phyloP scores from a whole-genome alignment of 179 eudicot species.

The Corrigiola litoralis region DNA sequence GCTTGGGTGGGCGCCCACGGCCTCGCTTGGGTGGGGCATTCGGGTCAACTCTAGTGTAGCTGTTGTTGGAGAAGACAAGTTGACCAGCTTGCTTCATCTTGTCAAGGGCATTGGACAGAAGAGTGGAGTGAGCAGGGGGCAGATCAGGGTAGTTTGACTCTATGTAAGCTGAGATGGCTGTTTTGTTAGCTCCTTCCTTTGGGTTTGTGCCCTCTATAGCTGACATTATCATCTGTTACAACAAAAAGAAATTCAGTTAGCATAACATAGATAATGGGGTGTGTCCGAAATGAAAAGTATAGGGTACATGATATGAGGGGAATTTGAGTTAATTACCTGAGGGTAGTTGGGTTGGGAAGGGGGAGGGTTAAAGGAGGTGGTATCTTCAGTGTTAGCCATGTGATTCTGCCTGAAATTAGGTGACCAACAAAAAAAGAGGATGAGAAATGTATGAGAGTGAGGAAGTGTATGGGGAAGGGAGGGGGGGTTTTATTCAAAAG shows the following conservation, averaged over 20 bases:
- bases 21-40: slow-evolving; percentile 37
- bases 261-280: neutral
- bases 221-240: slow-evolving; percentile 38
- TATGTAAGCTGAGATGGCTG: slow-evolving; percentile 32
- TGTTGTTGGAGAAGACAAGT: slow-evolving; percentile 25
- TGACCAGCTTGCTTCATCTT: slow-evolving; percentile 27
- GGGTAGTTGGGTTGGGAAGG: neutral
- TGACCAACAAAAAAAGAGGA: neutral
- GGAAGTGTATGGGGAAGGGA: neutral
- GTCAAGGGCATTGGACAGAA: slow-evolving; percentile 29
- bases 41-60: slow-evolving; percentile 29
- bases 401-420: neutral
- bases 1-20: slow-evolving; percentile 46
- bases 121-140: slow-evolving; percentile 18
- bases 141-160: slow-evolving; percentile 36
- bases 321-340: neutral
- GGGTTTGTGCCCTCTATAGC: slow-evolving; percentile 30
- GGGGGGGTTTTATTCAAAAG: neutral
- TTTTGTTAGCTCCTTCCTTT: slow-evolving; percentile 29
- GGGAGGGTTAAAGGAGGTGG: neutral
- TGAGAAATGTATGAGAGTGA: neutral
- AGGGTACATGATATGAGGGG: neutral
- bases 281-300: neutral
- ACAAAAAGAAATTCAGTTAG: neutral
- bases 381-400: no score